These are phyloP conservation scores for Inonotus obliquus DNA, from an alignment of 1,284 basidiomycete genomes.

Conservation along the genomic window DNA sequence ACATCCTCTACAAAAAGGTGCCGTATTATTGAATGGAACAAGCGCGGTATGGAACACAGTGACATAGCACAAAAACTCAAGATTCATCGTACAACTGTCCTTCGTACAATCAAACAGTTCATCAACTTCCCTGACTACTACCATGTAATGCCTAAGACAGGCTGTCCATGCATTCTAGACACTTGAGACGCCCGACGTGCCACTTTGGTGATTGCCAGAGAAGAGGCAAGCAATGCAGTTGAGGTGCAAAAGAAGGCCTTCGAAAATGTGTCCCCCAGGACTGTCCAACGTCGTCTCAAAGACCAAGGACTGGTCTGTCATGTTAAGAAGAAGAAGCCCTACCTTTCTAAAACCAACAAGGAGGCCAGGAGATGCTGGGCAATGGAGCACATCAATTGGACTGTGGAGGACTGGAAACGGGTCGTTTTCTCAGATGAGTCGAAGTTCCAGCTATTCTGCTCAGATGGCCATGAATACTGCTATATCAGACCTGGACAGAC, in stretches of 20 bases:
- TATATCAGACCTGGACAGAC: constrained; percentile 22
- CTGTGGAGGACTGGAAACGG: constrained; percentile 20
- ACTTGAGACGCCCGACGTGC: constrained; percentile 1
- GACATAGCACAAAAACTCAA: constrained; percentile 3
- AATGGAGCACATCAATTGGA: constrained; percentile 19
- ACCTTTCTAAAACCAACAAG: constrained; percentile 7
- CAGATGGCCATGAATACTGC: constrained; percentile 25
- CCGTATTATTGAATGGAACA: constrained; percentile 8
- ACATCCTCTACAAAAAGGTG: constrained; percentile 14
- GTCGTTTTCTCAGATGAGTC: constrained; percentile 26
- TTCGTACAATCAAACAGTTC: not conserved
- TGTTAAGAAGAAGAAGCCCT: constrained; percentile 14
- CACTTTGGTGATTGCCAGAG: not conserved
- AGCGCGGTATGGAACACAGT: not conserved
- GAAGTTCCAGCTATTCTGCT: constrained; percentile 25
- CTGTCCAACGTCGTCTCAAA: constrained; percentile 7
- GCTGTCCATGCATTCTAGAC: constrained; percentile 5
- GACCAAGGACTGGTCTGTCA: constrained; percentile 12
- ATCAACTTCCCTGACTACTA: constrained; percentile 8
- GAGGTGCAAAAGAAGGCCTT: constrained; percentile 14
- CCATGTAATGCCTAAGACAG: constrained; percentile 5
- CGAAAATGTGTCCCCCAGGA: not conserved
- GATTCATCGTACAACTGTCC: constrained; percentile 6
- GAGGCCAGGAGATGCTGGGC: constrained; percentile 12
- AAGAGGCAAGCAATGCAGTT: constrained; percentile 7